A percentile compares a stretch with the other conserved stretches of the same genome.
Evolutionary conservation across 768 basidiomycete genomes (phyloP).

Genomic region (Xerocomellus intermedius): DNA sequence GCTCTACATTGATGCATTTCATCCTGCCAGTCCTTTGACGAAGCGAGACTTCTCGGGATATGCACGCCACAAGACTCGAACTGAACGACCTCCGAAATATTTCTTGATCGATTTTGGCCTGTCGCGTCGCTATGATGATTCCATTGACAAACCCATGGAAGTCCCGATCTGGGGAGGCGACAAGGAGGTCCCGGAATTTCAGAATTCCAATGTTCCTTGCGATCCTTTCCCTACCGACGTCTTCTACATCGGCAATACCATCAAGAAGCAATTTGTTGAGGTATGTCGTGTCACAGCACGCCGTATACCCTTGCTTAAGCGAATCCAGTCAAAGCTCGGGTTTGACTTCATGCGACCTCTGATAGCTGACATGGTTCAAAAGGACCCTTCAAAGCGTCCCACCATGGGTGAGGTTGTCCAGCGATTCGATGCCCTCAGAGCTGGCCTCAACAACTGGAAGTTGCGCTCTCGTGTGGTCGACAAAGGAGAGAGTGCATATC

Average conservation of each 20-base stretch:
- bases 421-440: conserved; percentile 26
- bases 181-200: conserved; percentile 40
- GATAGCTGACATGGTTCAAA: conserved; percentile 38
- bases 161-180: conserved; percentile 39
- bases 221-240: conserved; percentile 46
- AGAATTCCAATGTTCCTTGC: conserved; percentile 18
- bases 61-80: conserved; percentile 14
- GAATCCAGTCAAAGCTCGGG: not conserved
- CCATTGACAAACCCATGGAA: conserved; percentile 25
- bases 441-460: conserved; percentile 20
- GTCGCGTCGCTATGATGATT: conserved; percentile 29
- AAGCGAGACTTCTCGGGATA: conserved; percentile 19
- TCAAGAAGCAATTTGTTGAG: conserved; percentile 31
- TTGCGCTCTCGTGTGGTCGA: conserved; percentile 30
- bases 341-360: conserved; percentile 36
- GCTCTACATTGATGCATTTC: conserved; percentile 30
- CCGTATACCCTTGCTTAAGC: not conserved
- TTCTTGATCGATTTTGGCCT: conserved; percentile 18
- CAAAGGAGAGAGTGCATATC: not conserved
- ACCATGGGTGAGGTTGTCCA: conserved; percentile 36
- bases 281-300: conserved; percentile 11
- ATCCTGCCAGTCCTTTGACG: conserved; percentile 17
- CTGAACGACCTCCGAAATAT: conserved; percentile 21
- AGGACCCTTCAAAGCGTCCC: conserved; percentile 37
- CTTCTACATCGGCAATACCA: conserved; percentile 43